Base-by-base conservation (phyloP, 345 rosid genomes). In the Eucalyptus regnans region DNA sequence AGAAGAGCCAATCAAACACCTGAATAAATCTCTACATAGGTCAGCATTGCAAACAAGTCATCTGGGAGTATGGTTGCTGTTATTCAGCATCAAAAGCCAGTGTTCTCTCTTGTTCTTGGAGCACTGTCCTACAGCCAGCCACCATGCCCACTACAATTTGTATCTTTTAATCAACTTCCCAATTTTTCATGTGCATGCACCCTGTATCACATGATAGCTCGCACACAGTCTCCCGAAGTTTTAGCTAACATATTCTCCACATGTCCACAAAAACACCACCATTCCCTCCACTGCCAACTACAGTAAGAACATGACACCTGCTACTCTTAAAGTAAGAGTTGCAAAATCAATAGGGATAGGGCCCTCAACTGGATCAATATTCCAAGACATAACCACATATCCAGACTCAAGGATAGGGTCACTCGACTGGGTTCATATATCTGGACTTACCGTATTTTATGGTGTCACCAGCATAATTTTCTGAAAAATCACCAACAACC, bases 41-140 rank as follows among this genome's bases (percentile, higher is more conserved):
- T 76, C 23, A 76, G 83, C 83, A 76, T 18, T 20, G 48, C 83
- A 76, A 76, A 20, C 29, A 43, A 7, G 83, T 41, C 48, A 76
- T 76, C 83, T 76, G 27, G 83, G 83, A 76, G 41, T 41, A 41
- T 41, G 48, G 83, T 41, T 20, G 48, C 83, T 5, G 83, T 10
- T 76, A 76, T 76, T 76, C 83, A 76, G 83, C 48, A 76, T 18
- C 83, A 76, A 76, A 76, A 76, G 83, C 48, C 83, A 76, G 46
- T 10, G 48, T 76, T 37, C 83, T 37, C 48, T 76, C 83, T 76
- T 76, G 48, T 41, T 20, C 5, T 2, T 76, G 48, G 48, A 41
- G 83, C 29, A 37, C 83, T 71, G 25, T 71, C 46, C 43, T 37
- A 76, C 27, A 2, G 48, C 83, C 48, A 41, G 84, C 48, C 48